A percentile compares a stretch with the other conserved stretches of the same genome.
Evolutionary conservation across 331 rosid genomes (phyloP).

Genomic region (Telfairia occidentalis): DNA sequence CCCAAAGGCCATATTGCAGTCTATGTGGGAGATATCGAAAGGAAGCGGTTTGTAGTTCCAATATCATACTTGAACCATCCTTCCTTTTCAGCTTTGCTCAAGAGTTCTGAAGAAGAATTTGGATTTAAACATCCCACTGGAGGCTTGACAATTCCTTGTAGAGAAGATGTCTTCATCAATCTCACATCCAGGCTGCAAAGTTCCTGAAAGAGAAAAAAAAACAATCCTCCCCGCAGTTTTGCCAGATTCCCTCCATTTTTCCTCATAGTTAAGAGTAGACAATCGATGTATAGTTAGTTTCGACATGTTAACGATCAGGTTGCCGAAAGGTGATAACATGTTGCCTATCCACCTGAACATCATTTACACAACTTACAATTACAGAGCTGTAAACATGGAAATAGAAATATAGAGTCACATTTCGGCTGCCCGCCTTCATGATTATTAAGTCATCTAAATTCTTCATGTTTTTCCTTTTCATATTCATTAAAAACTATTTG

Average conservation of each 20-base stretch:
- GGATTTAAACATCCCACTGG: slow-evolving; percentile 50
- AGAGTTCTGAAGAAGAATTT: slow-evolving; percentile 35
- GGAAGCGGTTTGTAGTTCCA: slow-evolving; percentile 32
- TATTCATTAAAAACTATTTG: background rate
- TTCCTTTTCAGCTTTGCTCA: slow-evolving; percentile 30
- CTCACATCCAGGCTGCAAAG: slow-evolving; percentile 21
- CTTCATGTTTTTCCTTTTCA: background rate
- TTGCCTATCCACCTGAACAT: background rate
- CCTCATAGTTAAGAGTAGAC: background rate
- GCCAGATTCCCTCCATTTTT: background rate
- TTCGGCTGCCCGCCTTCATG: background rate
- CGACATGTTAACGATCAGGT: background rate
- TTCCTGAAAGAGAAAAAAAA: background rate
- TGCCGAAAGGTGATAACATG: background rate
- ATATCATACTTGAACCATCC: slow-evolving; percentile 26
- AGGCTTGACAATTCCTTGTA: slow-evolving; percentile 45
- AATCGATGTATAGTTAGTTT: slow-evolving; percentile 3
- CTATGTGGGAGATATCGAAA: slow-evolving; percentile 34
- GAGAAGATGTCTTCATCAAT: slow-evolving; percentile 32
- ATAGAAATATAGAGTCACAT: background rate
- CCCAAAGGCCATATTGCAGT: slow-evolving; percentile 42
- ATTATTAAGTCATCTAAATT: background rate
- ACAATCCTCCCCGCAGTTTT: background rate
- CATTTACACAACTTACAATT: background rate
- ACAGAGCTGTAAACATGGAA: background rate